phyloP scores from a whole-genome alignment of 805 yeast genomes.

The Metschnikowia orientalis region DNA sequence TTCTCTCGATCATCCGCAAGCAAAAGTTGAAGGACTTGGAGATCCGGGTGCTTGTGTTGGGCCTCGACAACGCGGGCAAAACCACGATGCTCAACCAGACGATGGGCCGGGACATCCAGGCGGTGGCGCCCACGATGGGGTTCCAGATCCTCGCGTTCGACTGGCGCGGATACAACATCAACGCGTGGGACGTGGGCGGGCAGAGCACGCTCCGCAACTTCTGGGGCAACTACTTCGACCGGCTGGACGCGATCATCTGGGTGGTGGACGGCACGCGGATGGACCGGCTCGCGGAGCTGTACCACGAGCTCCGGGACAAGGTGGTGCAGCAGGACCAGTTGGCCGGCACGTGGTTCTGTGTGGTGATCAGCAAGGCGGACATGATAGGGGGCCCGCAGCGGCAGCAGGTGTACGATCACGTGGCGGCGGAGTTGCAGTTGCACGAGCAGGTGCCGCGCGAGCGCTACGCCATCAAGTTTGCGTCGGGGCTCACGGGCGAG shows the following conservation, averaged over 20 bases:
- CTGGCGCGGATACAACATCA: slow-evolving; percentile 42
- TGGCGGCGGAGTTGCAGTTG: slow-evolving; percentile 11
- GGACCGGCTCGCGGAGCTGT: slow-evolving; percentile 62
- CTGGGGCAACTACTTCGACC: slow-evolving; percentile 85
- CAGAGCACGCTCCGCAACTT: slow-evolving; percentile 38
- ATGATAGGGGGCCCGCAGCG: slow-evolving; percentile 31
- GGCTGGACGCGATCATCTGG: slow-evolving; percentile 73
- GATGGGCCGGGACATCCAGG: slow-evolving; percentile 44
- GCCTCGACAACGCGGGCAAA: slow-evolving; percentile 89
- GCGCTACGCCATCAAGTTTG: slow-evolving; percentile 26
- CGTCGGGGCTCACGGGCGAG: slow-evolving; percentile 34
- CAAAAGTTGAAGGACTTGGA: slow-evolving; percentile 80
- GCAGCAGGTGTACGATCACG: slow-evolving; percentile 9
- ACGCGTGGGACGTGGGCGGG: slow-evolving; percentile 87
- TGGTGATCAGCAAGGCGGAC: slow-evolving; percentile 76
- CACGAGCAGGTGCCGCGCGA: slow-evolving; percentile 16
- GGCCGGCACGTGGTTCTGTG: slow-evolving; percentile 61
- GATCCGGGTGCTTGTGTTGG: slow-evolving; percentile 68
- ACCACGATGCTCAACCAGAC: slow-evolving; percentile 71
- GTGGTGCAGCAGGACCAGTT: slow-evolving; percentile 64
- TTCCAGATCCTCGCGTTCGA: slow-evolving; percentile 67
- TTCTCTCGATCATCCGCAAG: slow-evolving; percentile 71
- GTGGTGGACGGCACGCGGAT: slow-evolving; percentile 68
- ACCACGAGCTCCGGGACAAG: slow-evolving; percentile 54
- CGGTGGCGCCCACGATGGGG: slow-evolving; percentile 87